Evolutionary conservation across 2,329 filamentous ascomycete genomes (phyloP).

Genomic region (Fusarium newnesense): DNA sequence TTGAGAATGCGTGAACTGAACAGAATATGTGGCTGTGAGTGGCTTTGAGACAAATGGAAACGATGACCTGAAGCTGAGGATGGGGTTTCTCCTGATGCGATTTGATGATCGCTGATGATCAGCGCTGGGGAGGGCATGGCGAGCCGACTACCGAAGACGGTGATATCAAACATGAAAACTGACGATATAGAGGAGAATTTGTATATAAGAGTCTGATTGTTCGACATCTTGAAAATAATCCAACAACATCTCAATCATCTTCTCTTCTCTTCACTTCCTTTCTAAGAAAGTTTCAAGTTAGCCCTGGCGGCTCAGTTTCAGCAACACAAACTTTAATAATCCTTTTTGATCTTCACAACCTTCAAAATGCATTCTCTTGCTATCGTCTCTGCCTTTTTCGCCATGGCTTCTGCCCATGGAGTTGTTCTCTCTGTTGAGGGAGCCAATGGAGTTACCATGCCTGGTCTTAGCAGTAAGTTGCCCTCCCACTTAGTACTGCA

Average conservation of each 20-base stretch:
- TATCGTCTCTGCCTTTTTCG: conserved; percentile 50
- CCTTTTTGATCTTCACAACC: too few species aligned
- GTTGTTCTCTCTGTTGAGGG: conserved; percentile 66
- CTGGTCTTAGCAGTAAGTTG: conserved; percentile 59
- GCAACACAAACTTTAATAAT: not conserved
- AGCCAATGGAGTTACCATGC: conserved; percentile 71
- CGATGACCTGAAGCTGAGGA: conserved; percentile 11
- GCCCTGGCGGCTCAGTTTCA: conserved; percentile 11
- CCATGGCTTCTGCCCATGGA: conserved; percentile 67
- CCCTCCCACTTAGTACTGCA: not conserved
- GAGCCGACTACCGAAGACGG: not conserved
- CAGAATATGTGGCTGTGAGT: not conserved
- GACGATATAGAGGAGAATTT: fast-evolving
- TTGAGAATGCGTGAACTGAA: not conserved
- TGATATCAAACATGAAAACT: not conserved
- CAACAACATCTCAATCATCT: not conserved
- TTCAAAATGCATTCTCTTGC: conserved; percentile 47
- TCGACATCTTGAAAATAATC: not conserved
- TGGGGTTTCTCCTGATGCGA: not conserved
- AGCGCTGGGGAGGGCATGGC: not conserved
- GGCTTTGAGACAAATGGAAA: conserved; percentile 4
- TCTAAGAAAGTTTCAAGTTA: not conserved
- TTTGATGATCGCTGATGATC: not conserved
- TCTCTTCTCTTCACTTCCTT: not conserved
- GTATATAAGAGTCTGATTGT: not conserved